phyloP scores from a whole-genome alignment of 495 filamentous ascomycete species.

The Aspergillus homomorphus region DNA sequence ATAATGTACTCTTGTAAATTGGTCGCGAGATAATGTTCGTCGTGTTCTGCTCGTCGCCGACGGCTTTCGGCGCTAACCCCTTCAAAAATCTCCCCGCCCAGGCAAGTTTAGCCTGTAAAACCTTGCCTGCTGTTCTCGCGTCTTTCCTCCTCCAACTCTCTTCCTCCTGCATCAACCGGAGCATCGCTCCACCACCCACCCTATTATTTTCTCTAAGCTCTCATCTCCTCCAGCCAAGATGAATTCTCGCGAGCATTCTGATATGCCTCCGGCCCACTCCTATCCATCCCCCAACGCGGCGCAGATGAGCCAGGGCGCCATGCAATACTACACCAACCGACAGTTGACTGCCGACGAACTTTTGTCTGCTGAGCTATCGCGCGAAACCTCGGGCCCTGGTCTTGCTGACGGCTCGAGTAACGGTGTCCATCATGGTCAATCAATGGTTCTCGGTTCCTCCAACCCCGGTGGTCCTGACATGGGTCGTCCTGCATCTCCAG shows the following conservation, averaged over 20 bases:
- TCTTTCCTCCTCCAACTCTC: slow-evolving; percentile 34
- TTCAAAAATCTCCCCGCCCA: slow-evolving; percentile 38
- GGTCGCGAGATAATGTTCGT: slow-evolving; percentile 34
- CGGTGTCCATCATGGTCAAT: slow-evolving; percentile 41
- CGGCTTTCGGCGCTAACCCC: slow-evolving; percentile 41
- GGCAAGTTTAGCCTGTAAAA: slow-evolving; percentile 44
- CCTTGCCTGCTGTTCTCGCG: slow-evolving; percentile 33
- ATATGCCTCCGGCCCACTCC: slow-evolving; percentile 47
- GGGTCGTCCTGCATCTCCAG: slow-evolving; percentile 38
- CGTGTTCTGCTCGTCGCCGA: slow-evolving; percentile 35
- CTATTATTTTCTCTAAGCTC: slow-evolving; percentile 15
- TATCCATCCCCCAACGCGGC: slow-evolving; percentile 49
- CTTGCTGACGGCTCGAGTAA: slow-evolving; percentile 42
- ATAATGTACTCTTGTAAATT: slow-evolving; percentile 15
- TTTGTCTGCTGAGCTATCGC: slow-evolving; percentile 45
- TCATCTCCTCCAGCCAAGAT: slow-evolving; percentile 24
- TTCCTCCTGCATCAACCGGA: slow-evolving; percentile 23
- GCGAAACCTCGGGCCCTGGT: slow-evolving; percentile 41
- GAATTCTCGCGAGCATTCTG: slow-evolving; percentile 48
- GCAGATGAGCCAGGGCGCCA: slow-evolving; percentile 47
- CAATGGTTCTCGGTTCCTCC: slow-evolving; percentile 42
- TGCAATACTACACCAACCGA: slow-evolving; percentile 46
- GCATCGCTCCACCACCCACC: slow-evolving; percentile 31
- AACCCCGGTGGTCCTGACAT: slow-evolving; percentile 37
- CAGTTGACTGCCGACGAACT: slow-evolving; percentile 48